Evolutionary conservation across 2,329 filamentous ascomycete genomes (phyloP).

Genomic region (Rutstroemia sp.): DNA sequence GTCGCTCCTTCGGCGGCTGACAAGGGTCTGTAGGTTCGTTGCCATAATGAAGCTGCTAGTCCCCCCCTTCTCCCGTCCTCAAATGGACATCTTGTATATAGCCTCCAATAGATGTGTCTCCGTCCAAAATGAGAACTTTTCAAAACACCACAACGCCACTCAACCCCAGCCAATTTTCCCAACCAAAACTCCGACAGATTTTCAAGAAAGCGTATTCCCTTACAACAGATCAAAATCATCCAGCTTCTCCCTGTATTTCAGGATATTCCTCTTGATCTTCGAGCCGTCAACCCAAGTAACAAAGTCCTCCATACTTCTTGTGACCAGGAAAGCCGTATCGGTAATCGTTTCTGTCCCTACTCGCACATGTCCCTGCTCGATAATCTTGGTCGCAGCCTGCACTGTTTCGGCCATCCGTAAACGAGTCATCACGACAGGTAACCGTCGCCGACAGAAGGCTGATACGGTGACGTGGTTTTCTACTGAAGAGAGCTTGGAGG

Average conservation of each 20-base stretch:
- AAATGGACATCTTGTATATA: too few relatives aligned
- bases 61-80: too few relatives aligned
- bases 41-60: too few relatives aligned
- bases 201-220: constrained; percentile 19
- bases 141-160: not conserved
- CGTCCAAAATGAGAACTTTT: not conserved
- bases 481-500: constrained; percentile 69
- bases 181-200: constrained; percentile 6
- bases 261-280: constrained; percentile 94
- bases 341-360: constrained; percentile 87
- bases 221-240: constrained; percentile 91
- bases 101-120: not conserved
- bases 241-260: constrained; percentile 89
- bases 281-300: constrained; percentile 93
- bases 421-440: constrained; percentile 87
- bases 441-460: constrained; percentile 73
- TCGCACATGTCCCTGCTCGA: constrained; percentile 90
- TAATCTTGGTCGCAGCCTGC: constrained; percentile 74
- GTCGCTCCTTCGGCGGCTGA: too few relatives aligned
- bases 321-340: constrained; percentile 84
- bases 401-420: constrained; percentile 89
- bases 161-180: not conserved
- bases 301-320: constrained; percentile 87
- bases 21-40: too few relatives aligned
- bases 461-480: constrained; percentile 86